Conservation (phyloP, 495 filamentous ascomycete genomes). For the Pyrenula massariospora region DNA sequence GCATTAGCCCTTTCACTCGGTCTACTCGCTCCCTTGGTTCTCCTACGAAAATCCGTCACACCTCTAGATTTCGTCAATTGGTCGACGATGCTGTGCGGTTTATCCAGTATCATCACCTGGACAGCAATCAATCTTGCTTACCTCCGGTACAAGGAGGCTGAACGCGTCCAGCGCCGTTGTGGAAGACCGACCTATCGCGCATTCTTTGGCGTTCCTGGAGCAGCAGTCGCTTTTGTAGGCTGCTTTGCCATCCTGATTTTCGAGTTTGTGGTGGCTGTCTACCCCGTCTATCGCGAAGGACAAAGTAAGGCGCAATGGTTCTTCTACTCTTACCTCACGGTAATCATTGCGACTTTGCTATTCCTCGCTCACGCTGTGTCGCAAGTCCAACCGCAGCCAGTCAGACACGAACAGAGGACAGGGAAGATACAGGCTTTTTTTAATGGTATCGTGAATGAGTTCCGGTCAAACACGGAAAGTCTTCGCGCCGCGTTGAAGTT, state of each 20-base stretch:
- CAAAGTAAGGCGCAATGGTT: not conserved
- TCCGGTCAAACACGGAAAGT: not conserved
- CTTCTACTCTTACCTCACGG: not conserved
- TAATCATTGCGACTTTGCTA: not conserved
- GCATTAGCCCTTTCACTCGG: slow-evolving; percentile 55
- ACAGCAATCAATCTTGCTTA: slow-evolving; percentile 77
- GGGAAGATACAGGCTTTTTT: not conserved
- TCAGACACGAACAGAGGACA: not conserved
- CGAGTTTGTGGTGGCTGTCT: not conserved
- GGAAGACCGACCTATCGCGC: not conserved
- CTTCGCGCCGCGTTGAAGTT: not conserved
- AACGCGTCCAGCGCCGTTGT: slow-evolving; percentile 50
- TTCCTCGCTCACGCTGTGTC: not conserved
- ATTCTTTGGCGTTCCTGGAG: not conserved
- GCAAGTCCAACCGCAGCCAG: not conserved
- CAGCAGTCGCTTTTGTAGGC: not conserved
- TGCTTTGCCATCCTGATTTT: not conserved
- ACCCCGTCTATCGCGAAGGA: not conserved
- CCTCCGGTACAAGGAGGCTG: slow-evolving; percentile 82
- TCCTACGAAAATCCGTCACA: slow-evolving; percentile 55
- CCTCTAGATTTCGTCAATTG: slow-evolving; percentile 62
- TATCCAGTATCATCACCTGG: slow-evolving; percentile 91
- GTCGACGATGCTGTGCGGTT: slow-evolving; percentile 81
- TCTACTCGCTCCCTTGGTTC: slow-evolving; percentile 45
- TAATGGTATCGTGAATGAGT: not conserved